These are phyloP conservation scores for Coniochaeta sp. DNA, from an alignment of 2,329 filamentous ascomycete species.

Conservation along the genomic window DNA sequence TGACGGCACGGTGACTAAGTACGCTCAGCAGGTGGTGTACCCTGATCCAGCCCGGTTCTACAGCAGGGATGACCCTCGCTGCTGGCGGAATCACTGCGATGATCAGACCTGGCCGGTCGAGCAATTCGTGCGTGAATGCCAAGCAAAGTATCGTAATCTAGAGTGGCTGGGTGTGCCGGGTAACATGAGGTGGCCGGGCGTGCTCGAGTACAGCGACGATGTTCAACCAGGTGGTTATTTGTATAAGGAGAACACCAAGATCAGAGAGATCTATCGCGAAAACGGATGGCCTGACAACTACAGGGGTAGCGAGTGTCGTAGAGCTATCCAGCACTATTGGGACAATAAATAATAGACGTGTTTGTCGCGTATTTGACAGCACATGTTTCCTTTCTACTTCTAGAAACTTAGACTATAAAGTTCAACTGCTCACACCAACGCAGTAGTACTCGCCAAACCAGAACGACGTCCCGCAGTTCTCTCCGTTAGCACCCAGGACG, in stretches of 20 bases:
- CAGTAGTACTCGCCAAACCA: constrained; percentile 5
- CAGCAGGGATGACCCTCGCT: background rate
- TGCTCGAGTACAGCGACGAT: background rate
- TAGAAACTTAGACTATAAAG: too few species aligned
- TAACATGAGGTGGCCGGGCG: background rate
- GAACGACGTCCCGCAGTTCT: constrained; percentile 3
- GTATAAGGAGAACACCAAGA: constrained; percentile 7
- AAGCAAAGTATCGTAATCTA: background rate
- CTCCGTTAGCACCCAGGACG: background rate
- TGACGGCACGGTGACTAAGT: background rate
- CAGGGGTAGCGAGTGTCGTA: background rate
- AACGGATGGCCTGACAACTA: constrained; percentile 21
- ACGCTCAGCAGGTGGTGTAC: background rate
- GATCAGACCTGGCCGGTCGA: background rate
- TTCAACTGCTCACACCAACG: background rate
- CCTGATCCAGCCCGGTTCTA: background rate
- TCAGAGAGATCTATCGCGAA: constrained; percentile 16
- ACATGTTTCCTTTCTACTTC: too few species aligned
- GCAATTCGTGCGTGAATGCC: background rate
- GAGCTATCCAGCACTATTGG: constrained; percentile 14
- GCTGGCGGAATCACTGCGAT: background rate
- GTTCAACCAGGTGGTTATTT: constrained; percentile 2
- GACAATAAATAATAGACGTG: constrained; percentile 5
- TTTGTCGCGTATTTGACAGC: too few species aligned
- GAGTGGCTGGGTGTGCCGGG: background rate